Percentiles rank a stretch among this genome's conserved stretches.
Evolutionary conservation across 768 basidiomycete genomes (phyloP).

Genomic region (Tulasnella calospora): DNA sequence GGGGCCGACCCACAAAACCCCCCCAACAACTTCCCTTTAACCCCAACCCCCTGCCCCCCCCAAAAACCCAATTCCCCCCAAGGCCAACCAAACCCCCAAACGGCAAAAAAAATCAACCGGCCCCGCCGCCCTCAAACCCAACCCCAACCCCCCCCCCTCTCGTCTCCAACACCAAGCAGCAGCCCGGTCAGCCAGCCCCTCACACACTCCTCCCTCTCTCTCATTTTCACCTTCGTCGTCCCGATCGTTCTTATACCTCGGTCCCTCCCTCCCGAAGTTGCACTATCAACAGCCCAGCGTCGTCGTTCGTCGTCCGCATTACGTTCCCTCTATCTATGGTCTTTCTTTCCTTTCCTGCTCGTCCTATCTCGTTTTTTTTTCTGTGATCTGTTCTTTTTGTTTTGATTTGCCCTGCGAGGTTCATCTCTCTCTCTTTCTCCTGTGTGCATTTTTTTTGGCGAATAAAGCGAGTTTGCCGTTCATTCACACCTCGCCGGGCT

Average conservation of each 20-base stretch:
- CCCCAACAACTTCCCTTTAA: background rate
- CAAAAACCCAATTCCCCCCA: too few relatives aligned
- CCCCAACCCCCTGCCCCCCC: too few relatives aligned
- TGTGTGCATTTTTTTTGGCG: background rate
- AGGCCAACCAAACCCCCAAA: background rate
- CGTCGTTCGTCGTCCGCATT: background rate
- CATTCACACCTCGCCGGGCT: background rate
- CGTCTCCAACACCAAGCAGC: background rate
- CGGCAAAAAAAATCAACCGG: background rate
- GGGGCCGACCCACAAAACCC: background rate
- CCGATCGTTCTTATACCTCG: background rate
- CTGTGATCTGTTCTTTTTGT: background rate
- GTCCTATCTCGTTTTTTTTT: background rate
- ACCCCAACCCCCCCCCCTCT: background rate
- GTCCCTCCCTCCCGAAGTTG: background rate
- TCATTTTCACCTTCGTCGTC: too few relatives aligned
- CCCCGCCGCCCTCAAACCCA: background rate
- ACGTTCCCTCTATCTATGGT: constrained; percentile 13
- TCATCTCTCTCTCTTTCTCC: background rate
- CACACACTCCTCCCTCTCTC: background rate
- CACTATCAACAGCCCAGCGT: background rate
- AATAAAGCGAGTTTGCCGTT: background rate
- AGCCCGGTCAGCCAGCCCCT: constrained; percentile 1
- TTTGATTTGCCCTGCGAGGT: too few relatives aligned
- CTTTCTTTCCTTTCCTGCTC: background rate